Percentiles rank a stretch among this genome's conserved stretches.
These are phyloP conservation scores for Hirsutella rhossiliensis DNA, from an alignment of 2,329 filamentous ascomycete species.

Conservation along the genomic window DNA sequence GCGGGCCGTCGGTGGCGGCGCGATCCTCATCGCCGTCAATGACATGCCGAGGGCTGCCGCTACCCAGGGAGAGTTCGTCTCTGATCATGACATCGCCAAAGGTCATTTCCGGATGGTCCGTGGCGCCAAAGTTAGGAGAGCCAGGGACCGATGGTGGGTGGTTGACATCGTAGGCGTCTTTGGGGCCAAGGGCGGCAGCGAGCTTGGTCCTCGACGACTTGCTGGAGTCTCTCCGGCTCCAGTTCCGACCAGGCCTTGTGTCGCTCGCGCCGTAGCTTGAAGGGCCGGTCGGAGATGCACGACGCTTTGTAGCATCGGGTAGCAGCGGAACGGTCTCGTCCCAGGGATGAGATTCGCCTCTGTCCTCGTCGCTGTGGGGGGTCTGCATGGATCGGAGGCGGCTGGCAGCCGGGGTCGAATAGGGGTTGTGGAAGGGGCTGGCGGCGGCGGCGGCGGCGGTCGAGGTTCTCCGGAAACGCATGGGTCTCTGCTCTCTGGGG, in stretches of 20 bases:
- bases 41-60: conserved; percentile 16
- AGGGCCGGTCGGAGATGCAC: conserved; percentile 10
- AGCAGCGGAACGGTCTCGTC: conserved; percentile 46
- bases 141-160: conserved; percentile 57
- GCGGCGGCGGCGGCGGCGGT: conserved; percentile 24
- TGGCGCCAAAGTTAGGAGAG: conserved; percentile 40
- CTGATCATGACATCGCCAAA: conserved; percentile 62
- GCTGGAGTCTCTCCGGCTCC: conserved; percentile 36
- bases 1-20: conserved; percentile 14
- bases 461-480: conserved; percentile 53
- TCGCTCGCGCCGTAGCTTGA: conserved; percentile 33
- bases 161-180: conserved; percentile 50
- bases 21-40: conserved; percentile 17
- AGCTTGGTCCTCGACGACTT: conserved; percentile 36
- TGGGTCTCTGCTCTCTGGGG: conserved; percentile 42
- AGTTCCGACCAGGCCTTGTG: conserved; percentile 16
- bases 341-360: conserved; percentile 27
- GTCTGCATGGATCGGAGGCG: conserved; percentile 23
- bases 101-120: conserved; percentile 39
- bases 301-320: conserved; percentile 18
- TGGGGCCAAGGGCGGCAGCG: conserved; percentile 17
- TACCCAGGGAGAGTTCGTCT: conserved; percentile 41
- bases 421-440: conserved; percentile 22
- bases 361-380: conserved; percentile 33
- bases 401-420: conserved; percentile 15